Conservation (phyloP, 2,329 filamentous ascomycete genomes). For the Pestalotiopsis sp. region DNA sequence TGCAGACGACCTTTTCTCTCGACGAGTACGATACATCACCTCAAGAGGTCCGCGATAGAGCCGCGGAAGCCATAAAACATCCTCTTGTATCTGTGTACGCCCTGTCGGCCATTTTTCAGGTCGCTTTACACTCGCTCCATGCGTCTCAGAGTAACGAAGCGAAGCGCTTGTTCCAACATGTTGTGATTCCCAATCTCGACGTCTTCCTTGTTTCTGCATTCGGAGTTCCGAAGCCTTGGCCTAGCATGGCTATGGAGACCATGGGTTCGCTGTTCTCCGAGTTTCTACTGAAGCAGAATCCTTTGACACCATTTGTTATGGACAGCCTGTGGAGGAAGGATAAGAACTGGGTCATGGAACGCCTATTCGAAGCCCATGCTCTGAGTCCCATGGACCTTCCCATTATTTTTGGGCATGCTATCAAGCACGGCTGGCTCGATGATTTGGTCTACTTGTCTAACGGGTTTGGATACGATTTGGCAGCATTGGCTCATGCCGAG, state of each 20-base stretch:
- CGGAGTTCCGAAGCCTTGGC: conserved; percentile 78
- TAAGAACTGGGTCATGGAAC: conserved; percentile 79
- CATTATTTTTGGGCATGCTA: conserved; percentile 76
- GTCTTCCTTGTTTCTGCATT: conserved; percentile 80
- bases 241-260: conserved; percentile 72
- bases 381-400: conserved; percentile 68
- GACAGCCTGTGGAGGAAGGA: conserved; percentile 92
- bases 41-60: conserved; percentile 52
- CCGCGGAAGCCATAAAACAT: conserved; percentile 71
- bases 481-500: conserved; percentile 81
- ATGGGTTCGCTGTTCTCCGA: conserved; percentile 78
- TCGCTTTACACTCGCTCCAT: conserved; percentile 62
- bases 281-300: conserved; percentile 78
- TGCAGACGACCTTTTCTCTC: conserved; percentile 75
- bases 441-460: conserved; percentile 77
- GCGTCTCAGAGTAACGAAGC: conserved; percentile 66
- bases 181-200: conserved; percentile 73
- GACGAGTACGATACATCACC: conserved; percentile 56
- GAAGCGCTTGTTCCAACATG: conserved; percentile 66
- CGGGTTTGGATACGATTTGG: conserved; percentile 85
- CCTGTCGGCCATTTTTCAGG: conserved; percentile 69
- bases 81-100: conserved; percentile 89
- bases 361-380: conserved; percentile 77
- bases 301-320: conserved; percentile 84
- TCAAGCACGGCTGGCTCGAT: conserved; percentile 82